Conservation (phyloP, 345 rosid species). For the Bruguiera gymnorhiza region DNA sequence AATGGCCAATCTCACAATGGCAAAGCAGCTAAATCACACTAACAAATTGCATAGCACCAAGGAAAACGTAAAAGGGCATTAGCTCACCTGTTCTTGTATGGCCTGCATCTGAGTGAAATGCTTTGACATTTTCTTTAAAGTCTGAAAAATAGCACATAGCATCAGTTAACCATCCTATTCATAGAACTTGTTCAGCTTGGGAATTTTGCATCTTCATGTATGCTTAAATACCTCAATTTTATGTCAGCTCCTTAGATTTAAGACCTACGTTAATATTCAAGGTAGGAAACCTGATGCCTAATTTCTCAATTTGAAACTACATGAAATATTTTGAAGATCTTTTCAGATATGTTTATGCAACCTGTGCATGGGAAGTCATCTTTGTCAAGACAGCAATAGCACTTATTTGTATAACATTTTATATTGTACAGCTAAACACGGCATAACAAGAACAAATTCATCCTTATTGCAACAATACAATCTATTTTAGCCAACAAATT, state of each 20-base stretch:
- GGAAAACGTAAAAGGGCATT: background rate
- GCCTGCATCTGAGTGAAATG: conserved; percentile 64
- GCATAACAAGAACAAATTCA: background rate
- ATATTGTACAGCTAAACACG: background rate
- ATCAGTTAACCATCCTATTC: conserved; percentile 11
- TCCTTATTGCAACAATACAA: background rate
- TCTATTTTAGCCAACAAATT: background rate
- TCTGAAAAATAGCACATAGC: conserved; percentile 43
- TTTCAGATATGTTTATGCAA: background rate
- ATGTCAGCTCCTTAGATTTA: background rate
- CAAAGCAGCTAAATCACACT: background rate
- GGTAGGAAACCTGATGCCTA: background rate
- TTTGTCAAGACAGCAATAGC: background rate
- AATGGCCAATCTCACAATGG: too few species aligned
- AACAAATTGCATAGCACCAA: background rate
- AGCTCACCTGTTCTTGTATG: conserved; percentile 68
- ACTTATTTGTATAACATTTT: background rate
- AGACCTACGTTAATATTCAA: background rate
- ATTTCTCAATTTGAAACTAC: background rate
- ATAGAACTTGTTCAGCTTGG: background rate
- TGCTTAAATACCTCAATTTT: background rate
- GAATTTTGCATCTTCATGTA: background rate
- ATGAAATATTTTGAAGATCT: background rate
- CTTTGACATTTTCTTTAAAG: conserved; percentile 71
- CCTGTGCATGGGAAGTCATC: background rate